Percentiles rank a stretch among this genome's conserved stretches.
These are phyloP conservation scores for Plantago elongata DNA, from an alignment of 257 asterid species.

Conservation along the genomic window DNA sequence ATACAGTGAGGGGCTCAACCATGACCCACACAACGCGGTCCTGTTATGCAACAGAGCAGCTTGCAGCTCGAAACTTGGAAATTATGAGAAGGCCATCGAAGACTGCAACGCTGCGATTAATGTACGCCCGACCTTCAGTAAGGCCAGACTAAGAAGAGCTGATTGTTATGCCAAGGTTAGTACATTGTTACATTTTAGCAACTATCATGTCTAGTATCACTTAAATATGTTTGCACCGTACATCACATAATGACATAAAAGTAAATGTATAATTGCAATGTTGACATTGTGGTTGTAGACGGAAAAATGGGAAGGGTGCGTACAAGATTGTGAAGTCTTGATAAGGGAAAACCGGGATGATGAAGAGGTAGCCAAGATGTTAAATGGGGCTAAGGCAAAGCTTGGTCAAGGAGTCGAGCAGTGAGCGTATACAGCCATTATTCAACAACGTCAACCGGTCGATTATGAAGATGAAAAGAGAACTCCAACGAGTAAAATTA, in stretches of 20 bases:
- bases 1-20: conserved; percentile 64
- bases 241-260: too few relatives aligned
- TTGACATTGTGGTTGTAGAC: conserved; percentile 24
- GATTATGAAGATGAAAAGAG: not conserved
- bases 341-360: conserved; percentile 43
- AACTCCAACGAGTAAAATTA: not conserved
- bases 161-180: conserved; percentile 64
- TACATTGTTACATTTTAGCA: not conserved
- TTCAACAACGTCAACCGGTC: not conserved
- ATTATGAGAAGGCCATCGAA: conserved; percentile 55
- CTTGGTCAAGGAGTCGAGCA: conserved; percentile 14
- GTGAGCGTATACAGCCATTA: not conserved
- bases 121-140: conserved; percentile 47
- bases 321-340: conserved; percentile 55
- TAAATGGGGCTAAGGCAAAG: conserved; percentile 43
- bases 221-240: too few relatives aligned
- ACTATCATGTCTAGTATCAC: not conserved
- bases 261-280: not conserved
- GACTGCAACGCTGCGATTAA: conserved; percentile 62
- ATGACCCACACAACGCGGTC: conserved; percentile 55
- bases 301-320: conserved; percentile 62
- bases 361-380: conserved; percentile 42
- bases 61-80: conserved; percentile 55
- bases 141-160: conserved; percentile 71
- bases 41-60: conserved; percentile 75